Percentiles rank a stretch among this genome's conserved stretches.
These are phyloP conservation scores for Perkinsus chesapeaki DNA, from an alignment of 169 alveolate species.

Conservation along the genomic window DNA sequence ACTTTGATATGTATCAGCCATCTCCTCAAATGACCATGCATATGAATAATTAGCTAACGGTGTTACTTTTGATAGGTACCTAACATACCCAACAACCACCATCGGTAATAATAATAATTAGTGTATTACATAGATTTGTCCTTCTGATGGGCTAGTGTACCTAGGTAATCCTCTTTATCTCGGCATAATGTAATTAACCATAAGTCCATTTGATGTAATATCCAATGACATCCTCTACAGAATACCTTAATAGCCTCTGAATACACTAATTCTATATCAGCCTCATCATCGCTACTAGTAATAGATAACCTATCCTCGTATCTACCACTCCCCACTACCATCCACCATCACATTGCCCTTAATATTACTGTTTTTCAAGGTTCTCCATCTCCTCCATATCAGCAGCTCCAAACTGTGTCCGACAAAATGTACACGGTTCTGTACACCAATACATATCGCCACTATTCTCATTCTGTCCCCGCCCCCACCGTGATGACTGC, in stretches of 20 bases:
- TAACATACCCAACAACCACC: background rate
- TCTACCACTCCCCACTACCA: background rate
- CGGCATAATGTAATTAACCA: conserved; percentile 13
- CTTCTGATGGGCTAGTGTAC: conserved; percentile 28
- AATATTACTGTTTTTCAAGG: background rate
- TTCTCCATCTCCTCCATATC: conserved; percentile 15
- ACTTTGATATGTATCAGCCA: conserved; percentile 29
- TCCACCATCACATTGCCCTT: background rate
- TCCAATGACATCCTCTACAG: conserved; percentile 42
- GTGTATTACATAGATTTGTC: conserved; percentile 14
- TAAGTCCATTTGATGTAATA: conserved; percentile 7
- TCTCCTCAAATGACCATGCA: conserved; percentile 54
- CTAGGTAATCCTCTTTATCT: conserved; percentile 24
- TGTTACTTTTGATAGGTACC: conserved; percentile 33
- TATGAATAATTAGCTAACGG: conserved; percentile 46
- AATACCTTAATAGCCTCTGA: conserved; percentile 42
- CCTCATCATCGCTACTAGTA: conserved; percentile 37
- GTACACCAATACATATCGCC: no score
- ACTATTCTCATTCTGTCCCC: no score
- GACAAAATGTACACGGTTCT: conserved; percentile 5
- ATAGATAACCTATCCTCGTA: conserved; percentile 37
- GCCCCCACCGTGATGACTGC: no score
- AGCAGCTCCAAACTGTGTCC: conserved; percentile 3
- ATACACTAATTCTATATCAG: conserved; percentile 46
- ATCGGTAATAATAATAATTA: background rate